These are phyloP conservation scores for Diutina mesorugosa DNA, from an alignment of 1,139 yeast genomes.

Conservation along the genomic window DNA sequence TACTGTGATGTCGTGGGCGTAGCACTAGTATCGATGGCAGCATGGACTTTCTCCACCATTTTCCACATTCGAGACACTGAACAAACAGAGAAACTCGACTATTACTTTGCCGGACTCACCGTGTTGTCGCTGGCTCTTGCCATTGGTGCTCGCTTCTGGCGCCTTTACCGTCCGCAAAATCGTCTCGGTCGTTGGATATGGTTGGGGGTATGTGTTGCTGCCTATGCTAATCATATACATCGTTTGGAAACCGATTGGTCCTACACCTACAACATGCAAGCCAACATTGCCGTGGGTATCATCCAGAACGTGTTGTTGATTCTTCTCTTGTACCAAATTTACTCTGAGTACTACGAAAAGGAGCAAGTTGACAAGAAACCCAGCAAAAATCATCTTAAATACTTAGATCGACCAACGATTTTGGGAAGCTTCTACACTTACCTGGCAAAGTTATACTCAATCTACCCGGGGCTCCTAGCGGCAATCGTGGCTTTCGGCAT, in stretches of 20 bases:
- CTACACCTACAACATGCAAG: conserved; percentile 88
- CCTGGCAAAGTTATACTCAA: conserved; percentile 27
- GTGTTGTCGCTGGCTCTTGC: conserved; percentile 71
- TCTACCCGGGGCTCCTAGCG: conserved; percentile 35
- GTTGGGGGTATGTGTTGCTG: conserved; percentile 27
- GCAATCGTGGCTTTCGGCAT: conserved; percentile 52
- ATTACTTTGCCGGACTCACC: conserved; percentile 85
- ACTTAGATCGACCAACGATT: conserved; percentile 13
- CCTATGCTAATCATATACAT: conserved; percentile 52
- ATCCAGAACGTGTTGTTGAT: conserved; percentile 46
- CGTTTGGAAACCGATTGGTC: conserved; percentile 71
- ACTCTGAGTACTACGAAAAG: conserved; percentile 16
- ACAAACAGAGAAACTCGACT: conserved; percentile 76
- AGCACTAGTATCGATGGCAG: conserved; percentile 51
- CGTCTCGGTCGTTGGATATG: conserved; percentile 16
- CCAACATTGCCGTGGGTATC: conserved; percentile 69
- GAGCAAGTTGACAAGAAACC: not conserved
- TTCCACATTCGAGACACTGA: conserved; percentile 80
- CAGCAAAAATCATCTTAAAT: conserved; percentile 13
- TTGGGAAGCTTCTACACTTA: conserved; percentile 21
- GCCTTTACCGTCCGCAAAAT: conserved; percentile 33
- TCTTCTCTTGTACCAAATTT: conserved; percentile 19
- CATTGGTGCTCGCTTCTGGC: conserved; percentile 43
- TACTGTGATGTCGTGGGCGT: conserved; percentile 26
- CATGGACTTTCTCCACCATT: conserved; percentile 79